Base-by-base conservation (phyloP, 1,139 yeast genomes). In the Candida sp. region DNA sequence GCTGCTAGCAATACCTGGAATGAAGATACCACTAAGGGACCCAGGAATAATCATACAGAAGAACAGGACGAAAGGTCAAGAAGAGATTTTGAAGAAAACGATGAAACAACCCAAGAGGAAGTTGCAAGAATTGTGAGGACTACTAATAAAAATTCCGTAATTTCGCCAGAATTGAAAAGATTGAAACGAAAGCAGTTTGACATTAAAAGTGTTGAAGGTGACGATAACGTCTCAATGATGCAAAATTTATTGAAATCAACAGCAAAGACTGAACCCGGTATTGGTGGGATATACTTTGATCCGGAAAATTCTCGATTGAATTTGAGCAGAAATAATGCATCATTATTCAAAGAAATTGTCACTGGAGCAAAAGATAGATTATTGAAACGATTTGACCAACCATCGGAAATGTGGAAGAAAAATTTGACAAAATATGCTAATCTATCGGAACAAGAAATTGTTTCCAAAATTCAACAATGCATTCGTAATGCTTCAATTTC, bases 401-500 rank as follows among this genome's bases (percentile, higher is more conserved):
- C 70, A 0, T 53, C 66, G 5, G 38, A 43, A 1, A 41, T 43
- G 8, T 68, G 73, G 73, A 29, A 23, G 12, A 23, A 36, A n/a
- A 5, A 4, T 15, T 9, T 29, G 9, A 30, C 34, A 9, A 22
- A 23, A 11, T 21, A 42, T 12, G 6, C 32, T 9, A 22, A 35
- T 23, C 7, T 5, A 9, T 21, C 29, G 43, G 11, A 19, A 36
- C 5, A 38, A 41, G 15, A 29, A 36, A 4, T 43, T 49, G 15
- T 41, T 49, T 15, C 40, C 2, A 50, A 54, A 23, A 46, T 62
- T 33, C 33, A 45, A 8, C 27, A 45, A 6, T 40, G 47, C 33
- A 58, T 69, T 5, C 34, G 43, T 4, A 51, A 53, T 5, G 69
- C 70, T 4, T 54, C 50, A 1, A 60, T 71, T 5, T 56, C 67